Evolutionary conservation across 2,329 filamentous ascomycete species (phyloP), one percentile per base, ranked within the genome.

Genomic region (Xylaria sp.): DNA sequence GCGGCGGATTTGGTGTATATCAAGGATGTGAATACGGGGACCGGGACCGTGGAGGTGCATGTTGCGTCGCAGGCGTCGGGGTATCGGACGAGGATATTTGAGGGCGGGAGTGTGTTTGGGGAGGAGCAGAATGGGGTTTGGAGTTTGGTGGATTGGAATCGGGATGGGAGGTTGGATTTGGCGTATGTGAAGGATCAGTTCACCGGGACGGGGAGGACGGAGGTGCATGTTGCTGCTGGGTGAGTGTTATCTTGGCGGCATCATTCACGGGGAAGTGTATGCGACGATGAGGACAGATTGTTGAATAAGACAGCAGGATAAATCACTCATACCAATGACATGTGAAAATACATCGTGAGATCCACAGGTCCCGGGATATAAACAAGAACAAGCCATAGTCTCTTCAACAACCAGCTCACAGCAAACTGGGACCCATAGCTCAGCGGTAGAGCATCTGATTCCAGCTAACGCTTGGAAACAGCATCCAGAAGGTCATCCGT

Each of bases 211-310:
- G 52, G 42, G 8, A 55, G 37, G 18, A 49, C 44, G 0, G 55
- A 61, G 23, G 59, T 58, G n/a, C 59, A 61, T 49, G 59, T 61
- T 16, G 59, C 59, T 55, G 39, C 59, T 55, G 59, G 55, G 55
- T 60, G n/a, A 52, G 7, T 9, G 18, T 5, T 9, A 30, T 9
- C 10, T 23, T 9, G 18, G 13, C 1, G 23, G 11, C 2, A 8
- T 44, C 39, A 46, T 46, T 13, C 13, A 39, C 37, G 23, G 23
- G 23, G 16, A 16, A 16, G 2, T 23, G 23, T 9, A 39, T 39
- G 11, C 9, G 37, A 42, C 37, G 37, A 13, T 1, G 37, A 42
- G 37, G 4, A 42, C 37, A 42, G 3, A 8, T 39, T 37, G 35
- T 37, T 37, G 35, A 37, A 9, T 9, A 4, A 39, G 9, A 30